A percentile compares a stretch with the other conserved stretches of the same genome.
These are phyloP conservation scores for Aspergillus ochraceoroseus DNA, from an alignment of 2,329 filamentous ascomycete species.

Conservation along the genomic window DNA sequence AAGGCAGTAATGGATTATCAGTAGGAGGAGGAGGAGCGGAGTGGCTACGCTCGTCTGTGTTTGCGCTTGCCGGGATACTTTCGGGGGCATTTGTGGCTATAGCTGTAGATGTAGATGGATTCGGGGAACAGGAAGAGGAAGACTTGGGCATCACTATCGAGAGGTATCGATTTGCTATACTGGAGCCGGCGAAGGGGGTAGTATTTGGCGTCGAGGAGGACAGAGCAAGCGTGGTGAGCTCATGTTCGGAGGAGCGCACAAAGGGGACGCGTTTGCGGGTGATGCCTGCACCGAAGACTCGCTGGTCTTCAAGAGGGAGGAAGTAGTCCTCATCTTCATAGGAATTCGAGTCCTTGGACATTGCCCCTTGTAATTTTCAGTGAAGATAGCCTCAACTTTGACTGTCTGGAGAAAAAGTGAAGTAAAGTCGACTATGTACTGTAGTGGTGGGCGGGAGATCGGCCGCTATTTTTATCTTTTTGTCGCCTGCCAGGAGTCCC, in stretches of 20 bases:
- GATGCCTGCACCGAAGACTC: constrained; percentile 59
- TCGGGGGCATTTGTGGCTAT: background rate
- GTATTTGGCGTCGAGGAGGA: constrained; percentile 22
- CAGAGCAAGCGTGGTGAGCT: constrained; percentile 31
- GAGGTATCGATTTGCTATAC: constrained; percentile 43
- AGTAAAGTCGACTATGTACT: too few species aligned
- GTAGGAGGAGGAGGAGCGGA: constrained; percentile 5
- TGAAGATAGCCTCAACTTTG: too few species aligned
- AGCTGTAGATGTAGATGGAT: background rate
- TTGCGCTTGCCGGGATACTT: background rate
- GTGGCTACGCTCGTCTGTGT: constrained; percentile 5
- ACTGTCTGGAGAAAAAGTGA: too few species aligned
- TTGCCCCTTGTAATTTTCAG: too few species aligned
- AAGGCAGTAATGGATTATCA: too few species aligned
- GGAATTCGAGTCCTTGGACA: constrained; percentile 17
- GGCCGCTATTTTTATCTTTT: constrained; percentile 17
- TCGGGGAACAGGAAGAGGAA: constrained; percentile 1
- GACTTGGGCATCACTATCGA: constrained; percentile 43
- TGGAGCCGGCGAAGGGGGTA: constrained; percentile 23
- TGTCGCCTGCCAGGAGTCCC: too few species aligned
- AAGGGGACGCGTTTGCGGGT: constrained; percentile 58
- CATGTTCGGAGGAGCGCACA: constrained; percentile 48
- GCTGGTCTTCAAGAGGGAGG: constrained; percentile 55
- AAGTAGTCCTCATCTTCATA: constrained; percentile 55
- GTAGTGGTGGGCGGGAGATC: constrained; percentile 28